Percentiles rank a stretch among this genome's conserved stretches.
Evolutionary conservation across 2,329 filamentous ascomycete genomes (phyloP).

Genomic region (Endoconidiophora polonica): DNA sequence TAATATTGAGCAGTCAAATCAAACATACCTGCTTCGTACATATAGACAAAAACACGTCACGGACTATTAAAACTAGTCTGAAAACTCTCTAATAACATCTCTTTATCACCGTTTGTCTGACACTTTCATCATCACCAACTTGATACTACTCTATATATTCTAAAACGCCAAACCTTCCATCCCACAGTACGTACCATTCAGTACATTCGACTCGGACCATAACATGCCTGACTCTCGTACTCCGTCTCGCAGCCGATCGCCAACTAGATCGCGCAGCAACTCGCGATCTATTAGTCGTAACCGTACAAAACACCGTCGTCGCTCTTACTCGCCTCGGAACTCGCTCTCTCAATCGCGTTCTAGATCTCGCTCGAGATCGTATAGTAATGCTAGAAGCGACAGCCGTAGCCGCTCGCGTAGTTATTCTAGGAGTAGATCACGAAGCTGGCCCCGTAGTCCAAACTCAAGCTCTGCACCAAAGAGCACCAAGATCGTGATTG

Average conservation of each 20-base stretch:
- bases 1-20: too few species aligned
- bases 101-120: too few species aligned
- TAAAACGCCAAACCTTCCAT: background rate
- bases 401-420: background rate
- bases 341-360: conserved; percentile 16
- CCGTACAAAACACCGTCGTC: background rate
- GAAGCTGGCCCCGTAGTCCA: conserved; percentile 20
- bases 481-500: conserved; percentile 63
- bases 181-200: background rate
- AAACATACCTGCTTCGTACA: background rate
- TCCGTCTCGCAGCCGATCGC: background rate
- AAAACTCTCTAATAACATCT: background rate
- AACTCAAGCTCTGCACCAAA: conserved; percentile 13
- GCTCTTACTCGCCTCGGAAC: background rate
- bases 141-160: too few species aligned
- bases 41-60: background rate
- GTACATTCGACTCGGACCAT: too few species aligned
- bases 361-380: conserved; percentile 15
- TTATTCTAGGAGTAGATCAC: conserved; percentile 15
- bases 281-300: background rate
- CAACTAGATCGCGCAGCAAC: conserved; percentile 3
- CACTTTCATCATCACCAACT: too few species aligned
- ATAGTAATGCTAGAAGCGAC: conserved; percentile 17
- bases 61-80: too few species aligned
- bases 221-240: background rate